Evolutionary conservation across 768 basidiomycete genomes (phyloP).

Genomic region (Cystofilobasidium macerans): DNA sequence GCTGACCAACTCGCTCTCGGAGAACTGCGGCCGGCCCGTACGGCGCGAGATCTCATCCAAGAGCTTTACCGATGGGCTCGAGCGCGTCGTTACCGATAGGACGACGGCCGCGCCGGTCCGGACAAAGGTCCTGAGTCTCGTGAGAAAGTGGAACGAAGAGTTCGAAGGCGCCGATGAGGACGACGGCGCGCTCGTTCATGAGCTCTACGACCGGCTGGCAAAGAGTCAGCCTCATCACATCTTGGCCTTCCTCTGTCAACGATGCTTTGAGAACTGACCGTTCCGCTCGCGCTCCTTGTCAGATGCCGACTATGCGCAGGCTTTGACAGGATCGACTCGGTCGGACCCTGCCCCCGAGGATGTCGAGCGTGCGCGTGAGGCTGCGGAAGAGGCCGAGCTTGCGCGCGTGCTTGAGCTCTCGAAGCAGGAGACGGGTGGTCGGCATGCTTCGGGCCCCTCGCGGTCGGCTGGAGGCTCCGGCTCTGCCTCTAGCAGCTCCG

Average conservation of each 20-base stretch:
- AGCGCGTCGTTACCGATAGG: slow-evolving; percentile 77
- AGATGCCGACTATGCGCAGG: slow-evolving; percentile 17
- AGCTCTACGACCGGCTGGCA: slow-evolving; percentile 69
- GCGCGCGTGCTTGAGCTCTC: slow-evolving; percentile 84
- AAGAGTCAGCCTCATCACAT: slow-evolving; percentile 55
- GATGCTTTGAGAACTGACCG: background rate
- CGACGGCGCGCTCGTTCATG: slow-evolving; percentile 84
- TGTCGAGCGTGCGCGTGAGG: slow-evolving; percentile 15
- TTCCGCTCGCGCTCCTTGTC: background rate
- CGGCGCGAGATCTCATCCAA: slow-evolving; percentile 79
- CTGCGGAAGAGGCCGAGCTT: slow-evolving; percentile 77
- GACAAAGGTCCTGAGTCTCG: slow-evolving; percentile 55
- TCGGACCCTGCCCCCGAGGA: slow-evolving; percentile 22
- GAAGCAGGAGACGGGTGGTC: slow-evolving; percentile 81
- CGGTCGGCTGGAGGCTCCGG: no score
- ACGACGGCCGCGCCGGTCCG: slow-evolving; percentile 87
- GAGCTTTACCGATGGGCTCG: slow-evolving; percentile 79
- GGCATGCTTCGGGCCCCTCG: no score
- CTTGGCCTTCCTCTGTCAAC: no score
- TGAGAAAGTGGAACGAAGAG: slow-evolving; percentile 73
- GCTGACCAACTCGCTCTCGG: slow-evolving; percentile 75
- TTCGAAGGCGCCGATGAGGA: slow-evolving; percentile 62
- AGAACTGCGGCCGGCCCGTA: slow-evolving; percentile 73
- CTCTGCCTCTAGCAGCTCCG: no score
- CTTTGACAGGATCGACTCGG: slow-evolving; percentile 13